These are phyloP conservation scores for Alternaria viburni DNA, from an alignment of 2,329 filamentous ascomycete genomes.

Conservation along the genomic window DNA sequence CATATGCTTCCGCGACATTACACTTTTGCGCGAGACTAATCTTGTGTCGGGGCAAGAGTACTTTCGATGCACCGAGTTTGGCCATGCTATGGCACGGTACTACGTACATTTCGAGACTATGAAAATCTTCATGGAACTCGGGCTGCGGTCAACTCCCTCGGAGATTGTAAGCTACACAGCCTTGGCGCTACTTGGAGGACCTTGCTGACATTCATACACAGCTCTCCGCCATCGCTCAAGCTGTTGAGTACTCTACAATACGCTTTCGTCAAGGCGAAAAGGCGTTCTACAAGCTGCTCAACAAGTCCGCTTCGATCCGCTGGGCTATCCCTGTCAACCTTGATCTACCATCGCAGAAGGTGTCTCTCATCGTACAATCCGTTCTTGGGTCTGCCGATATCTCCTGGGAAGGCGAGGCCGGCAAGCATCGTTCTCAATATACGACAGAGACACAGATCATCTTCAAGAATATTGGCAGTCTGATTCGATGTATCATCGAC, in stretches of 20 bases:
- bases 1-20: constrained; percentile 74
- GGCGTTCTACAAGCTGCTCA: constrained; percentile 72
- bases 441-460: constrained; percentile 67
- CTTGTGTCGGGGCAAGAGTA: constrained; percentile 60
- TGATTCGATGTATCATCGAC: constrained; percentile 78
- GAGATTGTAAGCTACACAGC: constrained; percentile 65
- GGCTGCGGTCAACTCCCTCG: constrained; percentile 65
- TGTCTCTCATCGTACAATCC: constrained; percentile 78
- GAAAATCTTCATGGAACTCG: constrained; percentile 70
- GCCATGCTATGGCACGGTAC: constrained; percentile 82
- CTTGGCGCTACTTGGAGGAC: not conserved
- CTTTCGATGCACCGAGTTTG: constrained; percentile 72
- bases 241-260: constrained; percentile 74
- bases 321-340: constrained; percentile 74
- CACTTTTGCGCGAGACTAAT: constrained; percentile 64
- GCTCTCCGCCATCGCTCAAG: constrained; percentile 71
- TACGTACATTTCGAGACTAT: constrained; percentile 83
- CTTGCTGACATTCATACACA: constrained; percentile 43
- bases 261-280: constrained; percentile 75
- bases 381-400: constrained; percentile 71
- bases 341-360: constrained; percentile 71
- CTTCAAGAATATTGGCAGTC: constrained; percentile 71
- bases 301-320: constrained; percentile 70
- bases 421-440: constrained; percentile 63
- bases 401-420: constrained; percentile 59